These are phyloP conservation scores for Cytospora schulzeri DNA, from an alignment of 2,329 filamentous ascomycete genomes.

Conservation along the genomic window DNA sequence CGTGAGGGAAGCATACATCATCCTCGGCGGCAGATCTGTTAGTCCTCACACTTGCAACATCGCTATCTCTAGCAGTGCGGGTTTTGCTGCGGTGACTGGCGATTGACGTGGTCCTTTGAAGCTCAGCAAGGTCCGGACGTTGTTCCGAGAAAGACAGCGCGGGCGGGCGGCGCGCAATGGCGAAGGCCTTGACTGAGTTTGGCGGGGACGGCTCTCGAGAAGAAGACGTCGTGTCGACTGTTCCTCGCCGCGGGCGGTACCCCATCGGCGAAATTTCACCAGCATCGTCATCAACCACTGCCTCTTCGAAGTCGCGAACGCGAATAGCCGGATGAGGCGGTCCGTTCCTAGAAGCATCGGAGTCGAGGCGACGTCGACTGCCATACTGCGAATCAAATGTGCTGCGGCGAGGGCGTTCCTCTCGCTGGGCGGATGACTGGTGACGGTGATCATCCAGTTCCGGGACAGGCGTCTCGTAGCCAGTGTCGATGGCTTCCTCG, in stretches of 20 bases:
- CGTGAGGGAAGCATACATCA: constrained; percentile 84
- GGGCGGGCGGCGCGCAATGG: constrained; percentile 82
- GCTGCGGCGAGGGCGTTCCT: constrained; percentile 65
- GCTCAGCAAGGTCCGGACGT: constrained; percentile 46
- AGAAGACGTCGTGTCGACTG: constrained; percentile 59
- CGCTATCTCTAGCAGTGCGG: constrained; percentile 59
- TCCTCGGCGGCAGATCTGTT: constrained; percentile 73
- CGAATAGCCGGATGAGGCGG: constrained; percentile 47
- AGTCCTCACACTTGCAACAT: constrained; percentile 62
- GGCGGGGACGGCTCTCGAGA: constrained; percentile 78
- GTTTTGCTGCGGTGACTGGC: constrained; percentile 61
- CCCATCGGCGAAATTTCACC: constrained; percentile 46
- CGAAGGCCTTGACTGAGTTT: constrained; percentile 97
- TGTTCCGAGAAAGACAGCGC: constrained; percentile 61
- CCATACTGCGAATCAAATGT: constrained; percentile 73
- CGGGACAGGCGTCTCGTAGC: constrained; percentile 73
- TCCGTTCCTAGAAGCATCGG: constrained; percentile 40
- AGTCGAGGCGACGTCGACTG: constrained; percentile 41
- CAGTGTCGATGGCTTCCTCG: constrained; percentile 62
- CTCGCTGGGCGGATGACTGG: constrained; percentile 57
- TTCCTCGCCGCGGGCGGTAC: constrained; percentile 55
- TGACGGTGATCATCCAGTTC: constrained; percentile 87
- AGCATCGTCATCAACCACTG: constrained; percentile 75
- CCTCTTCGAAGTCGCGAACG: constrained; percentile 84
- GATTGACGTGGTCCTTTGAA: constrained; percentile 72